Evolutionary conservation across 192 early-diverging fungal species (phyloP), one percentile per base, ranked within the genome.

Genomic region (Backusella australiensis): DNA sequence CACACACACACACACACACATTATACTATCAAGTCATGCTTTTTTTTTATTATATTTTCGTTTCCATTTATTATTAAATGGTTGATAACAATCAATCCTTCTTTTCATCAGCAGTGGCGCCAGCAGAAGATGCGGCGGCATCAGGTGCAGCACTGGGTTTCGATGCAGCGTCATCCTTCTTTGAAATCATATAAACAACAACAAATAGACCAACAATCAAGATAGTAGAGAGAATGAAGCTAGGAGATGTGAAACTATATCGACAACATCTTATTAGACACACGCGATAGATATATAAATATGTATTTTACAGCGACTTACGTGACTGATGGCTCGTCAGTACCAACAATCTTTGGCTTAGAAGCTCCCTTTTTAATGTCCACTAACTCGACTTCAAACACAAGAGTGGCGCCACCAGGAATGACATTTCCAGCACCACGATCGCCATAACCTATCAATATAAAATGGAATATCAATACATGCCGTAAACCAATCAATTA

Each of bases 371-470:
- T 71, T 23, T 71, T 49, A 29, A 93, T 93, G 44, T 81, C 85
- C 32, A 96, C 39, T 17, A 94, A 77, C 76, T 94, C 91, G 6
- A 94, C 92, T 23, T 94, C 94, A 78, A 96, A 95, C 23, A 94
- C 91, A 38, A 96, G 85, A 42, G 92, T 91, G 1, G 92, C 78
- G 38, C 92, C 91, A 74, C 90, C 86, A 19, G 97, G 97, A 72
- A 98, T 98, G 49, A 91, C 85, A 26, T 89, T 89, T 15, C 90
- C 89, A 59, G 91, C 83, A 66, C 94, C 94, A 34, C 91, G 83
- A 49, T 88, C 89, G 72, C 96, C 95, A 74, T 98, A 96, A 44
- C 87, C 91, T 90, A 74, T 83, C 84, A 12, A 32, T 17, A 34
- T 9, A 34, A 23, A 3, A 42, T 29, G 11, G 19, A 21, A 1